Conservation (phyloP, 73 alveolate genomes). For the Tetrahymena borealis region DNA sequence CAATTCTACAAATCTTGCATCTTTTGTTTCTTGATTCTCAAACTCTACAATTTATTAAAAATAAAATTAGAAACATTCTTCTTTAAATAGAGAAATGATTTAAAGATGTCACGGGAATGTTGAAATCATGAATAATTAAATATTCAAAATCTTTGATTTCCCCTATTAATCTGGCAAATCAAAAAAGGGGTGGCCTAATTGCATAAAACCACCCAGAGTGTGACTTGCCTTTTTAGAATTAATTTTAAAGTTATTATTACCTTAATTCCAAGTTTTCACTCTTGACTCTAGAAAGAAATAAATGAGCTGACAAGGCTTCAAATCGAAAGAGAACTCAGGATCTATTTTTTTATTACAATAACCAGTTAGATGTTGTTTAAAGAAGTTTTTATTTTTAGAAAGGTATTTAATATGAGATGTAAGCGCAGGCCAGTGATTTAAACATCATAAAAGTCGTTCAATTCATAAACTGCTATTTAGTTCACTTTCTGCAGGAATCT, state of each 20-base stretch:
- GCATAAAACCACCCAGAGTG: not conserved
- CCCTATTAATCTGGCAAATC: not conserved
- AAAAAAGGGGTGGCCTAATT: not conserved
- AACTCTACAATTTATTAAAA: no score
- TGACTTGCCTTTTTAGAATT: not conserved
- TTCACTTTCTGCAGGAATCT: not conserved
- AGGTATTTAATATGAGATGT: not conserved
- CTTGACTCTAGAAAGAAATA: no score
- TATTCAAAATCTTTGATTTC: not conserved
- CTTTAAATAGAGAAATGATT: not conserved
- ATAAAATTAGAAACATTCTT: no score
- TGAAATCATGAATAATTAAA: not conserved
- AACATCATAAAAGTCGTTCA: not conserved
- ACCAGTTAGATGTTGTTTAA: no score
- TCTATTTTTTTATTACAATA: no score
- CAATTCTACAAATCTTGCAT: no score
- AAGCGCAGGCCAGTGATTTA: slow-evolving; percentile 3
- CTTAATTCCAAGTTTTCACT: not conserved
- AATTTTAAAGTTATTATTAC: no score
- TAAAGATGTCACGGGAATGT: not conserved
- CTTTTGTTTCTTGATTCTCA: no score
- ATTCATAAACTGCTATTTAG: not conserved
- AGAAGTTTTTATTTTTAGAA: not conserved
- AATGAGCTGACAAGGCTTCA: no score
- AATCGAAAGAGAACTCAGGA: no score